phyloP scores from a whole-genome alignment of 129 eudicot genomes.

The Calendula officinalis region DNA sequence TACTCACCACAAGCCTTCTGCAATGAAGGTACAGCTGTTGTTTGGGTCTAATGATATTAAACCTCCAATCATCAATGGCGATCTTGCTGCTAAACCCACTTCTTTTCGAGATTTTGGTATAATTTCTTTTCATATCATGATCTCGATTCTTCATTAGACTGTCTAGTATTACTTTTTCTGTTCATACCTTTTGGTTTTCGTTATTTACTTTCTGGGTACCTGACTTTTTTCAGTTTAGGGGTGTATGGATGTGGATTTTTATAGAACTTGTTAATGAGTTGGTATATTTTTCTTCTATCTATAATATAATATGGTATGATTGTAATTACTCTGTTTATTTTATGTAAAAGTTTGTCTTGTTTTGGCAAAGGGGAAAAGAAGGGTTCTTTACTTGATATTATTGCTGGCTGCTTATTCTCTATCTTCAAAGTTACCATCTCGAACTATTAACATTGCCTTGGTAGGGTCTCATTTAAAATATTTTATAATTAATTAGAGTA shows the following conservation, averaged over 20 bases:
- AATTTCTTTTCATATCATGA: background rate
- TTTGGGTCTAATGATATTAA: conserved; percentile 13
- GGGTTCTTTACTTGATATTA: conserved; percentile 8
- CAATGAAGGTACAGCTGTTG: conserved; percentile 15
- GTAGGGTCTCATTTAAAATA: conserved; percentile 13
- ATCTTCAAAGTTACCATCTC: conserved; percentile 12
- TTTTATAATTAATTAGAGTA: background rate
- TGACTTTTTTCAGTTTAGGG: background rate
- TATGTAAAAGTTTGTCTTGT: conserved; percentile 5
- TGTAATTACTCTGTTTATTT: background rate
- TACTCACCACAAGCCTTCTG: conserved; percentile 26
- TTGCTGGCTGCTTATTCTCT: conserved; percentile 8
- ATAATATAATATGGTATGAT: background rate
- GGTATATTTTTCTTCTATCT: background rate
- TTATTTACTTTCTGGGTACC: background rate
- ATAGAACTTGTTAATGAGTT: too few species aligned
- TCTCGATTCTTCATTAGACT: background rate
- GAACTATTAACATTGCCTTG: background rate
- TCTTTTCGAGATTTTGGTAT: conserved; percentile 26
- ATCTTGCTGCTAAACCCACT: conserved; percentile 19
- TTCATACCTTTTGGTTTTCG: background rate
- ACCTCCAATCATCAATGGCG: conserved; percentile 25
- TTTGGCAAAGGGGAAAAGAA: conserved; percentile 9
- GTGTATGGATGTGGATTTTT: too few species aligned
- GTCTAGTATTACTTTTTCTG: conserved; percentile 1